Base-by-base conservation (phyloP, 495 filamentous ascomycete genomes). In the Sordaria brevicollis region DNA sequence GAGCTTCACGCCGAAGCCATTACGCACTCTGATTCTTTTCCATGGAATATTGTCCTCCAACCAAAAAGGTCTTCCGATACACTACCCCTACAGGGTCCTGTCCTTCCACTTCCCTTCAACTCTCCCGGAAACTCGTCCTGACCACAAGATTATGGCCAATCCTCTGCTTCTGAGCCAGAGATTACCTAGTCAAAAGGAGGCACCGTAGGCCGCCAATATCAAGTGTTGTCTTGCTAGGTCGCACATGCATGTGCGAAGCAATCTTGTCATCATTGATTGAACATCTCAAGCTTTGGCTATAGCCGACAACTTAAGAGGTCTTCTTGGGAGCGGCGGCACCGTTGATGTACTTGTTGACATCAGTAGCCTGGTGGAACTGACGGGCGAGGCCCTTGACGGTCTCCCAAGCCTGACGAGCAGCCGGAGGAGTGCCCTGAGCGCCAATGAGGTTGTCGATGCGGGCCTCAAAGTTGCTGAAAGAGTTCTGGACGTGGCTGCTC, bases 401-500 rank as follows among this genome's bases (percentile, higher is more conserved):
- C 68, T 91, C 91, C 95, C 95, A 99, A 41, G 84, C 89, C 75
- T 93, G 88, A 74, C 92, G 89, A 65, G 87, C 90, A n/a, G 83
- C 89, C 4, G 95, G 93, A 1, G 96, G 95, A 49, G 90, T 93
- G 79, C 88, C 90, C 83, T 96, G 92, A 78, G 93, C 92, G 67
- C 92, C 91, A 54, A 96, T 84, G 17, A 93, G 79, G 66, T 90
- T 88, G 82, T 99, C 94, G 62, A 91, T 84, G 69, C 92, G 87
- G 31, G 89, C 88, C 72, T 88, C 89, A 67, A 94, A 78, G 69
- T 90, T 86, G 69, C 84, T 81, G 74, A 98, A 88, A 41, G 92
- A 90, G 73, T 88, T 87, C 82, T 94, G 91, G 34, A 98, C 91
- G 75, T 98, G 97, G 67, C 80, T 86, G 84, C 93, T 97, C 86